phyloP scores from a whole-genome alignment of 1,284 basidiomycete species.

The Moesziomyces antarcticus region DNA sequence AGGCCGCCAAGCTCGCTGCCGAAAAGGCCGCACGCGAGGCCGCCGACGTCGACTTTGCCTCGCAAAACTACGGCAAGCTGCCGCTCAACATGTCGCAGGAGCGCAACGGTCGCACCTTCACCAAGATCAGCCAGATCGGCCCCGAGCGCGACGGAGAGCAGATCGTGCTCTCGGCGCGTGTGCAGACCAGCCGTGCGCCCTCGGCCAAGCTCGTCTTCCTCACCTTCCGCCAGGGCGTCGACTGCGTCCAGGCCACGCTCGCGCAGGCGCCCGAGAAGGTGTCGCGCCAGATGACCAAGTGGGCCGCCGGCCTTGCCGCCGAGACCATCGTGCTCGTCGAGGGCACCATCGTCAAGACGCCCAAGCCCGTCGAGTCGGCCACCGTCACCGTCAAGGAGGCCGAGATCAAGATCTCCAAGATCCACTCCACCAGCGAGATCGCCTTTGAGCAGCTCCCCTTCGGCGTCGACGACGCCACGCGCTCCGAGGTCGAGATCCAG shows the following conservation, averaged over 20 bases:
- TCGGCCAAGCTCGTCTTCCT: constrained; percentile 91
- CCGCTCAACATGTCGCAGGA: constrained; percentile 92
- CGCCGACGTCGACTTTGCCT: constrained; percentile 83
- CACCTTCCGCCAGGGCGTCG: constrained; percentile 85
- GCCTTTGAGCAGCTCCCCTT: constrained; percentile 78
- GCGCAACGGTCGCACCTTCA: constrained; percentile 70
- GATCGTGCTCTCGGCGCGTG: constrained; percentile 86
- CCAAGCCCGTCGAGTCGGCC: constrained; percentile 85
- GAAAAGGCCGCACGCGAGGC: constrained; percentile 80
- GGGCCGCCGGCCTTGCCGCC: constrained; percentile 79
- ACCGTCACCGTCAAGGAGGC: constrained; percentile 89
- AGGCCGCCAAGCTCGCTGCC: constrained; percentile 83
- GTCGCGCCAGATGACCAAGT: constrained; percentile 98
- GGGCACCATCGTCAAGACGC: constrained; percentile 74
- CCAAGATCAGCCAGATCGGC: constrained; percentile 77
- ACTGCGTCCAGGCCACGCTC: constrained; percentile 90
- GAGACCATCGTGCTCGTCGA: constrained; percentile 95
- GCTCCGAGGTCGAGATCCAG: constrained; percentile 82
- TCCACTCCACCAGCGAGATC: constrained; percentile 84
- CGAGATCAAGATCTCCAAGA: constrained; percentile 87
- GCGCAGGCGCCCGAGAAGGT: constrained; percentile 81
- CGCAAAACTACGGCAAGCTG: constrained; percentile 86
- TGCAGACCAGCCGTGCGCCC: constrained; percentile 86
- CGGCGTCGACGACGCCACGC: constrained; percentile 89
- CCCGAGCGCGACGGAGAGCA: constrained; percentile 79